Base-by-base conservation (phyloP, 805 yeast species). In the Ogataea salicorniae region DNA sequence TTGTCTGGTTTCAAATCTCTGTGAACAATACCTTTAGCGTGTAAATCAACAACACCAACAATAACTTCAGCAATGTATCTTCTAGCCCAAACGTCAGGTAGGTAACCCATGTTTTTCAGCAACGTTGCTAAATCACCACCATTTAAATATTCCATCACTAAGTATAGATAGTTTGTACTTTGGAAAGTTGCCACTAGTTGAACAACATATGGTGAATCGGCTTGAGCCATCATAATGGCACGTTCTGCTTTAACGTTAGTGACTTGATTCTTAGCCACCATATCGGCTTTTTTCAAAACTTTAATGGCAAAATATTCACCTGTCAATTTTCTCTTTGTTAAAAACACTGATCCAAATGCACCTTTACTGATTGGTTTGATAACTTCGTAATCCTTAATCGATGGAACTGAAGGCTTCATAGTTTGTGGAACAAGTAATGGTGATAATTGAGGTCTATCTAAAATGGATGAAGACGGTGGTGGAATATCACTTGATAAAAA, bases 241-340 rank as follows among this genome's bases (percentile, higher is more conserved):
- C 99, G 72, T 64, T 95, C 99, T 1, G 96, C 87, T 58, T 86
- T 87, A 33, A 95, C 96, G 62, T 94, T 94, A 18, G 91, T 82
- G 5, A 92, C 92, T 70, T 94, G 99, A 72, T 95, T 95, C 68
- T 92, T 94, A 2, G 96, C 92, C 50, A 94, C 83, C 98, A 94
- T 94, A 66, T 94, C 98, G 3, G 95, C 78, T 66, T 94, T 94
- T 57, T 83, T 87, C 52, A 94, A 70, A 14, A 89, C 94, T 64
- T 94, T 94, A 52, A 94, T 90, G 0, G 99, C 99, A 57, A 87
- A 92, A 64, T 90, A 87, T 53, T 95, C 99, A 5, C 97, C 97
- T 0, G 97, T 92, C 13, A 85, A 66, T 57, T 81, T 84, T 59
- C 94, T 77, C 54, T 83, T 81, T 0, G 96, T 91, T 8, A 94